phyloP scores from a whole-genome alignment of 2,329 filamentous ascomycete species.

The Macroventuria anomochaeta region DNA sequence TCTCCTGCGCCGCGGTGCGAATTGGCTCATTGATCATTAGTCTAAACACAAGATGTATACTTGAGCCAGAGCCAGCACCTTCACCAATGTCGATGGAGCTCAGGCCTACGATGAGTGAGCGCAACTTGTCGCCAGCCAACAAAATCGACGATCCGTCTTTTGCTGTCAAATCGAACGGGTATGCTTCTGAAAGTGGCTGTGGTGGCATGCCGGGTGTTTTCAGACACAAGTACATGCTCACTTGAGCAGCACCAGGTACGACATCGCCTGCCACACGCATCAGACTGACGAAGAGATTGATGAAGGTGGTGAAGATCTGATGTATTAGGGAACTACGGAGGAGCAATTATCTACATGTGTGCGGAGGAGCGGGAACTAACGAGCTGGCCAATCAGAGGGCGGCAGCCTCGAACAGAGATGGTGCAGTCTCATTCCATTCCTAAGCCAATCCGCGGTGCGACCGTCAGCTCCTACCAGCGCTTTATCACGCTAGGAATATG shows the following conservation, averaged over 20 bases:
- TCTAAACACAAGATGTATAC: conserved; percentile 84
- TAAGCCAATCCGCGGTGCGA: too few species aligned
- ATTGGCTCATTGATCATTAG: conserved; percentile 68
- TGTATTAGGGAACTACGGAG: too few species aligned
- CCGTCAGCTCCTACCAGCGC: too few species aligned
- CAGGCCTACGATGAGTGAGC: conserved; percentile 87
- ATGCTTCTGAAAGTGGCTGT: conserved; percentile 80
- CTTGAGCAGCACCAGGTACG: conserved; percentile 71
- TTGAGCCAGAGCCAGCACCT: conserved; percentile 68
- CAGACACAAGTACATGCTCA: conserved; percentile 79
- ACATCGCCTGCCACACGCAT: conserved; percentile 80
- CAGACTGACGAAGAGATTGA: conserved; percentile 82
- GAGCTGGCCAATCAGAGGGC: too few species aligned
- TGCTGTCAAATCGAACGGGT: conserved; percentile 76
- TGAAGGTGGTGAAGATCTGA: too few species aligned
- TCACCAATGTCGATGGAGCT: conserved; percentile 75
- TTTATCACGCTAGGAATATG: too few species aligned
- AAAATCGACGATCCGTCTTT: conserved; percentile 73
- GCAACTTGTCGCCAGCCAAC: conserved; percentile 71
- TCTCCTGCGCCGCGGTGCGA: conserved; percentile 40
- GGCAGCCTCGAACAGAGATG: too few species aligned
- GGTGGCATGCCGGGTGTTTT: conserved; percentile 70
- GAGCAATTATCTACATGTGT: too few species aligned
- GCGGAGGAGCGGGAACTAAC: too few species aligned
- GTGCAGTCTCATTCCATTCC: too few species aligned